Evolutionary conservation across 2,329 filamentous ascomycete genomes (phyloP), one percentile per base, ranked within the genome.

Genomic region (Verticillium nubilum): DNA sequence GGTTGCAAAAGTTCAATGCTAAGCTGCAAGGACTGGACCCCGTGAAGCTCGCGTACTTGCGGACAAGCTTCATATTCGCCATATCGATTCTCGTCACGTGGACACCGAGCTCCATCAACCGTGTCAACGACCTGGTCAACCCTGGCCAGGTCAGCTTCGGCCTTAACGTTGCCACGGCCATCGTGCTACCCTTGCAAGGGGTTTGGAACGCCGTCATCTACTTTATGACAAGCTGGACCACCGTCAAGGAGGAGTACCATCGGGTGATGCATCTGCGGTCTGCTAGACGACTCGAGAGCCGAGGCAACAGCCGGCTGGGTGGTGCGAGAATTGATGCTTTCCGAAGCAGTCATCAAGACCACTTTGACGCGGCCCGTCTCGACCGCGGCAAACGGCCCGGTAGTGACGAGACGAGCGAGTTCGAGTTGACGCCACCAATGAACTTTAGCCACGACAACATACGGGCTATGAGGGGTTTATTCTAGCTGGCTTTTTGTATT

Each of bases 171-270:
- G 82, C 85, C 1, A 86, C 87, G 6, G 86, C 88, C 2, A 79
- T 90, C 1, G 90, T 93, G 0, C 78, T 94, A 4, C 90, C 91
- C 0, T 77, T 92, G 1, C 91, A 94, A 70, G 91, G 91, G 0
- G 83, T 92, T 31, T 93, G 90, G 89, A 94, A 94, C 68, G 83
- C 86, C 29, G 75, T 91, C 57, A 91, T 95, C 59, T 94, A 92
- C 73, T 84, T 89, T 61, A 82, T 83, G 5, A 90, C 89, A 1
- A 90, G 80, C 63, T 81, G 77, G 75, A 55, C 25, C 0, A 64
- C 73, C 50, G 74, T 79, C 58, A 77, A 73, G 54, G 74, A 72
- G 61, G 74, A 63, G 63, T 74, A 59, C 54, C 53, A 19, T 5
- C 50, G 58, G 2, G 29, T 62, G 26, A 29, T 28, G 52, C 52